Evolutionary conservation across 139 green algal species (phyloP), one percentile per base, ranked within the genome.

Genomic region (Trebouxia sp.): DNA sequence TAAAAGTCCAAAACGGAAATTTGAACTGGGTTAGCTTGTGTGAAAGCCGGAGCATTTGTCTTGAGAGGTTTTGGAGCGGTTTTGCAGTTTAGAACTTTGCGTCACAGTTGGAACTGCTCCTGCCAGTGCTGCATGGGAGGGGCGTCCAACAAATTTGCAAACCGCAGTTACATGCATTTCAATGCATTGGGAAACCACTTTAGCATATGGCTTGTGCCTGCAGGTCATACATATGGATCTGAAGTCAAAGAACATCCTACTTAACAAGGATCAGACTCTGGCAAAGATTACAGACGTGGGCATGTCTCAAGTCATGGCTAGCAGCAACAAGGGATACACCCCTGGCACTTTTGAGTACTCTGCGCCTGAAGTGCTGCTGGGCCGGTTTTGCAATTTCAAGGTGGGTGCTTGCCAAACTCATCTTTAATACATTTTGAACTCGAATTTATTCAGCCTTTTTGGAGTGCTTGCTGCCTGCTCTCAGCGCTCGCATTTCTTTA

Each of bases 241-340:
- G 3, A 77, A 77, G 69, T 56, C 41, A 39, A 77, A 56, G 69
- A 77, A 77, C 22, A 77, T 77, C 11, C 26, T 77, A 22, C 26
- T 77, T 7, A 55, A 77, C 37, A 51, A 39, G 26, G 69, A 77
- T 14, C 69, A 53, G 0, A 56, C 69, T 0, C 39, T 77, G 26
- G 77, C 56, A n/a, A 82, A 82, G 10, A 75, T 76, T 6, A 53
- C 56, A 20, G 56, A 82, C 47, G 58, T 82, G 14, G 56, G 58
- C 58, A 42, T 82, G 55, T 51, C 55, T 7, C 55, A 58, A 10
- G 42, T 24, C 50, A 69, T 39, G 30, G 28, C 28, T 26, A 70
- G 48, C 28, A 62, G 55, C 75, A 51, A 50, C 38, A 69, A 50
- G 5, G 55, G 32, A 3, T 66, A 41, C 75, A 67, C 75, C n/a